Conservation (phyloP, 2,329 filamentous ascomycete genomes). For the Alternaria sp. region DNA sequence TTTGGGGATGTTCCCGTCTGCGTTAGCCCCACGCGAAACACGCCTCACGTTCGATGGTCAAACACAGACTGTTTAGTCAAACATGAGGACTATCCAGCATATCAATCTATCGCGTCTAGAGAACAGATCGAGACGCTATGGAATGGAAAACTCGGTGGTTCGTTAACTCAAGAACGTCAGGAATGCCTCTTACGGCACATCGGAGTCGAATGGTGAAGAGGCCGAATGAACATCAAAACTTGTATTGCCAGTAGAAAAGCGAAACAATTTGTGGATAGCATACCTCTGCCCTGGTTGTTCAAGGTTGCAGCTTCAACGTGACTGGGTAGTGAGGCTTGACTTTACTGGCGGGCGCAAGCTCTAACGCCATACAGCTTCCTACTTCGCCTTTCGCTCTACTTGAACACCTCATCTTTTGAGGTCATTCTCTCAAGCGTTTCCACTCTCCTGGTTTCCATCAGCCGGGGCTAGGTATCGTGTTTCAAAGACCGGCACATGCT, state of each 20-base stretch:
- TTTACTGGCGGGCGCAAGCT: neutral
- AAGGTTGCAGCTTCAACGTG: neutral
- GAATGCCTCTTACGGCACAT: neutral
- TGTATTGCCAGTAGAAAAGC: neutral
- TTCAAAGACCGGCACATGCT: constrained; percentile 4
- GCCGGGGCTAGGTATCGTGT: neutral
- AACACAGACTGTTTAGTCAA: constrained; percentile 30
- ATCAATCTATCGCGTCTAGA: neutral
- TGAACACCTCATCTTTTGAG: neutral
- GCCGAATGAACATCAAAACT: neutral
- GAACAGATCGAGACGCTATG: neutral
- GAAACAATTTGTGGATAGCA: neutral
- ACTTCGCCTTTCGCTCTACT: neutral
- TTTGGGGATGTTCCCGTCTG: constrained; percentile 7
- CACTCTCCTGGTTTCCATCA: neutral
- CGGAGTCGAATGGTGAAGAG: neutral
- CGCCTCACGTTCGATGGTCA: constrained; percentile 24
- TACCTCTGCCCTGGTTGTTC: neutral
- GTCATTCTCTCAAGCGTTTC: neutral
- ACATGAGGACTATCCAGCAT: constrained; percentile 6
- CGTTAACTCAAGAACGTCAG: neutral
- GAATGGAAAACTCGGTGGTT: neutral
- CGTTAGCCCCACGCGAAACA: constrained; percentile 28
- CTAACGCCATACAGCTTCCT: neutral
- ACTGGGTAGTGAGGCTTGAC: neutral